These are phyloP conservation scores for Rubia yunnanensis DNA, from an alignment of 257 asterid genomes.

Conservation along the genomic window DNA sequence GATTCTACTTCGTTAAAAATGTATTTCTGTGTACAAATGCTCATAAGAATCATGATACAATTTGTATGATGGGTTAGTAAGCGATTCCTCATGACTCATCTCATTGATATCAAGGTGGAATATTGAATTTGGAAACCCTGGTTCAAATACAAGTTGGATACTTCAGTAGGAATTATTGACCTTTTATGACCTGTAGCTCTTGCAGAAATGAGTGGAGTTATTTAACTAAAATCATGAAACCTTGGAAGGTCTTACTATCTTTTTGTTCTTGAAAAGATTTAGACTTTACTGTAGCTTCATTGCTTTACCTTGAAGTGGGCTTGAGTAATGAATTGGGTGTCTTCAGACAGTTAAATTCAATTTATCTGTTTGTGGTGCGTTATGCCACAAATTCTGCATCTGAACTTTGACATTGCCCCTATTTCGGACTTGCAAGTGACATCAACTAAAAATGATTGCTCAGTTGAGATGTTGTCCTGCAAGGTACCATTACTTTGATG, in stretches of 20 bases:
- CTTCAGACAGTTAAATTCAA: no score
- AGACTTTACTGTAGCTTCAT: background rate
- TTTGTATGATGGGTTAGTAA: background rate
- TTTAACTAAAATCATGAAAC: background rate
- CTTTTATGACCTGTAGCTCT: background rate
- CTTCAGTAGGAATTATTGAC: background rate
- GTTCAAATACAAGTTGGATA: background rate
- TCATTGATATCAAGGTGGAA: background rate
- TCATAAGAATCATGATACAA: background rate
- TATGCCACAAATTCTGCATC: constrained; percentile 64
- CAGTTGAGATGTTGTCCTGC: constrained; percentile 72
- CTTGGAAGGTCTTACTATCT: background rate
- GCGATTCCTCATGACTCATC: background rate
- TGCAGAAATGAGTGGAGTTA: background rate
- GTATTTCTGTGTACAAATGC: background rate
- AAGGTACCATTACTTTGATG: constrained; percentile 35
- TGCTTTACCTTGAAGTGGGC: no score
- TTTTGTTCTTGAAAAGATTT: no score
- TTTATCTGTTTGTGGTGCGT: constrained; percentile 46
- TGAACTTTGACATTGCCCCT: constrained; percentile 70
- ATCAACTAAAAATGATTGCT: constrained; percentile 49
- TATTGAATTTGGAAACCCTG: background rate
- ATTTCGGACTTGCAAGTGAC: constrained; percentile 59
- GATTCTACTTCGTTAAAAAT: background rate
- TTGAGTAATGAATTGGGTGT: no score